These are phyloP conservation scores for Ustilago lituana DNA, from an alignment of 1,284 basidiomycete species.

Conservation along the genomic window DNA sequence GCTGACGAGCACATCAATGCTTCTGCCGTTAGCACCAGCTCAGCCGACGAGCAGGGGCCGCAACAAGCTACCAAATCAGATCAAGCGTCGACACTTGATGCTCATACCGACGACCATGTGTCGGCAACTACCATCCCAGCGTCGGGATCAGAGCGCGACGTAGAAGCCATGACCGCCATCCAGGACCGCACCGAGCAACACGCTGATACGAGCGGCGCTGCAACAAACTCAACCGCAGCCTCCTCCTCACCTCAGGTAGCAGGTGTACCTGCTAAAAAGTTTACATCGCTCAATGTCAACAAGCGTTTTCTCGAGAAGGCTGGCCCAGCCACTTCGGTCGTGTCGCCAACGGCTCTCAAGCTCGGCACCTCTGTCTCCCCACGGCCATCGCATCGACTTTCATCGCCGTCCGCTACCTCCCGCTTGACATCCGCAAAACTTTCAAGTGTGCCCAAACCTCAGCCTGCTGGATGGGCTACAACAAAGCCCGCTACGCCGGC, in stretches of 20 bases:
- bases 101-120: background rate
- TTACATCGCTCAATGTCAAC: slow-evolving; percentile 64
- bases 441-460: slow-evolving; percentile 48
- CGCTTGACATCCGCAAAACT: slow-evolving; percentile 49
- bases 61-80: slow-evolving; percentile 2
- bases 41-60: background rate
- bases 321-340: slow-evolving; percentile 28
- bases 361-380: slow-evolving; percentile 35
- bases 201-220: background rate
- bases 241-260: slow-evolving; percentile 18
- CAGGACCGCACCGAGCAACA: slow-evolving; percentile 15
- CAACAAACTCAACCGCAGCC: slow-evolving; percentile 7
- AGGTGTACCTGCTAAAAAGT: slow-evolving; percentile 50
- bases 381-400: slow-evolving; percentile 36
- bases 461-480: slow-evolving; percentile 48
- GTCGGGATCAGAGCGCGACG: slow-evolving; percentile 34
- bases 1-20: slow-evolving; percentile 1
- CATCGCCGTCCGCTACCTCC: slow-evolving; percentile 34
- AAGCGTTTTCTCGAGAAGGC: slow-evolving; percentile 65
- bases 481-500: slow-evolving; percentile 26
- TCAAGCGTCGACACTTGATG: background rate
- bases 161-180: slow-evolving; percentile 34
- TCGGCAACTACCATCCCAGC: slow-evolving; percentile 9
- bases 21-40: background rate
- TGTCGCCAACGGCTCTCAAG: slow-evolving; percentile 31